A percentile compares a stretch with the other conserved stretches of the same genome.
Evolutionary conservation across 1,139 yeast genomes (phyloP).

Genomic region (Candida glucosophila): DNA sequence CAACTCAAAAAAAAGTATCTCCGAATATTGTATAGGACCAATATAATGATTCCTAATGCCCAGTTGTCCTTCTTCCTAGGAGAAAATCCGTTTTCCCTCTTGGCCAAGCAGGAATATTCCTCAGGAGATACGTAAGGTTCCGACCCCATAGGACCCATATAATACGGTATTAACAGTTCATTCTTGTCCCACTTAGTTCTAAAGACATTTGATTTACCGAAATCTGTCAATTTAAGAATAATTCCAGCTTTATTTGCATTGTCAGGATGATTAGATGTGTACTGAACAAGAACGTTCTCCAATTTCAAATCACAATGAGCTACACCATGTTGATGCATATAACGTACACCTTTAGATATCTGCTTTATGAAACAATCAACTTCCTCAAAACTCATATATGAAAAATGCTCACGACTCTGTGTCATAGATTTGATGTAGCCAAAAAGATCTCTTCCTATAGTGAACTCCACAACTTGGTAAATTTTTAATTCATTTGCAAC

Average conservation of each 20-base stretch:
- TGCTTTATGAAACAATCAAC: slow-evolving; percentile 68
- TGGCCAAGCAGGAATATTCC: slow-evolving; percentile 27
- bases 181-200: slow-evolving; percentile 56
- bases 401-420: slow-evolving; percentile 9
- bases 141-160: slow-evolving; percentile 62
- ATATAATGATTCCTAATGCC: slow-evolving; percentile 53
- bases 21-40: slow-evolving; percentile 24
- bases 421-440: slow-evolving; percentile 18
- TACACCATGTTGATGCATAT: slow-evolving; percentile 66
- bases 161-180: slow-evolving; percentile 43
- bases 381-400: slow-evolving; percentile 35
- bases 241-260: slow-evolving; percentile 23
- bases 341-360: slow-evolving; percentile 52
- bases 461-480: slow-evolving; percentile 71
- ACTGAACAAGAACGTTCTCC: slow-evolving; percentile 45
- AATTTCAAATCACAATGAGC: slow-evolving; percentile 67
- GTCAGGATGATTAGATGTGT: slow-evolving; percentile 5
- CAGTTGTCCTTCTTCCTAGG: slow-evolving; percentile 59
- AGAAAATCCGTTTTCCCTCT: slow-evolving; percentile 34
- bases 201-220: slow-evolving; percentile 73
- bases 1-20: slow-evolving; percentile 15
- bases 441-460: slow-evolving; percentile 66
- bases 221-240: slow-evolving; percentile 53
- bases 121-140: slow-evolving; percentile 74
- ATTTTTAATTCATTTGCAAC: slow-evolving; percentile 33